Evolutionary conservation across 805 yeast genomes (phyloP).

Genomic region (Saturnispora mendoncae): DNA sequence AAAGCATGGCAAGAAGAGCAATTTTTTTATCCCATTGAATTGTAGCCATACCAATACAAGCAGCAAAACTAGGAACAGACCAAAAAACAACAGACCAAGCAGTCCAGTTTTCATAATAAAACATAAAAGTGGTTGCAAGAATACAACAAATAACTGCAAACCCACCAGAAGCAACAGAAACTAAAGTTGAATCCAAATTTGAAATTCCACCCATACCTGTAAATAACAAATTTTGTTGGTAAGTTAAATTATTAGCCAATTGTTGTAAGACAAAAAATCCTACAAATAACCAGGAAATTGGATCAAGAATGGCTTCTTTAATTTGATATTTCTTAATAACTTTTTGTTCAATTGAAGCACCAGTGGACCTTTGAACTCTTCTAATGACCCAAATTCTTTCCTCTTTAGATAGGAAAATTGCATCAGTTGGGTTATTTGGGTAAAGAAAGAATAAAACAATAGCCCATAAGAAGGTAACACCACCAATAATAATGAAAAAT

Average conservation of each 20-base stretch:
- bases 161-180: conserved; percentile 19
- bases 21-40: conserved; percentile 35
- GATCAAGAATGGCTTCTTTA: conserved; percentile 39
- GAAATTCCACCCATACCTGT: conserved; percentile 14
- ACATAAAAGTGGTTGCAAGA: conserved; percentile 16
- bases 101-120: conserved; percentile 15
- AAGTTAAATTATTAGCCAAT: conserved; percentile 19
- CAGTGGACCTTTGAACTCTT: conserved; percentile 29
- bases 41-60: conserved; percentile 19
- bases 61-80: conserved; percentile 37
- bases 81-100: conserved; percentile 30
- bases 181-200: conserved; percentile 16
- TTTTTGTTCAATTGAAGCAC: conserved; percentile 33
- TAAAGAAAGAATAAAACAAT: conserved; percentile 31
- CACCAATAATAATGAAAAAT: conserved; percentile 44
- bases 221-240: conserved; percentile 17
- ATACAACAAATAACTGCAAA: conserved; percentile 18
- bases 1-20: conserved; percentile 40
- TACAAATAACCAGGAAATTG: conserved; percentile 34
- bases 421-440: conserved; percentile 47
- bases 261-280: conserved; percentile 18
- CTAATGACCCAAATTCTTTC: conserved; percentile 35
- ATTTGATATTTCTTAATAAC: conserved; percentile 37
- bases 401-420: conserved; percentile 33
- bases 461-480: conserved; percentile 35